Percentiles rank a stretch among this genome's conserved stretches.
These are phyloP conservation scores for Ramaria rubella DNA, from an alignment of 768 basidiomycete species.

Conservation along the genomic window DNA sequence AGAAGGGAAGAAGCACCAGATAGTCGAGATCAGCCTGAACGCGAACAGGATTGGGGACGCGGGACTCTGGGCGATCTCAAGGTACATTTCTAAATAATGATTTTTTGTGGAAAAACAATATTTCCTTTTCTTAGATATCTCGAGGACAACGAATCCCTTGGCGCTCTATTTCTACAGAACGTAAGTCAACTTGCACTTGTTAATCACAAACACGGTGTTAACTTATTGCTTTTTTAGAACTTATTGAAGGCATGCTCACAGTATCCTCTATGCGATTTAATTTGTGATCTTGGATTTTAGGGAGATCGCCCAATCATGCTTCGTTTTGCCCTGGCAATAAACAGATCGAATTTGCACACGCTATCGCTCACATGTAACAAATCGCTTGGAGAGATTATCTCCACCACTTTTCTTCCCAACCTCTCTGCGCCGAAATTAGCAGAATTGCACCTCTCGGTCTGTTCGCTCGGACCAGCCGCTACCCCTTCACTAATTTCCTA, in stretches of 20 bases:
- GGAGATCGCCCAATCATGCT: slow-evolving; percentile 30
- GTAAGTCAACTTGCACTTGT: slow-evolving; percentile 32
- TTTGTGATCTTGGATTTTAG: slow-evolving; percentile 31
- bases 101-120: neutral
- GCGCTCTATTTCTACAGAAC: slow-evolving; percentile 49
- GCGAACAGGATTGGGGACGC: slow-evolving; percentile 48
- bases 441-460: slow-evolving; percentile 51
- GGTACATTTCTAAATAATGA: neutral
- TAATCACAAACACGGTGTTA: too few species aligned
- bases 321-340: slow-evolving; percentile 44
- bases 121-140: slow-evolving; percentile 34
- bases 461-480: slow-evolving; percentile 37
- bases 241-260: slow-evolving; percentile 10
- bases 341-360: slow-evolving; percentile 43
- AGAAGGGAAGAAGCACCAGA: slow-evolving; percentile 30
- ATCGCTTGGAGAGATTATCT: slow-evolving; percentile 46
- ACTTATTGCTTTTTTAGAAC: slow-evolving; percentile 15
- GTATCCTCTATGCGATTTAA: slow-evolving; percentile 19
- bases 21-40: slow-evolving; percentile 53
- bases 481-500: slow-evolving; percentile 41
- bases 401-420: slow-evolving; percentile 40
- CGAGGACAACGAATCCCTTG: slow-evolving; percentile 37
- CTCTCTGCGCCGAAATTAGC: slow-evolving; percentile 44
- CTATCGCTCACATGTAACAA: slow-evolving; percentile 47
- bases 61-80: slow-evolving; percentile 47